A percentile compares a stretch with the other conserved stretches of the same genome.
These are phyloP conservation scores for Kalaharituber pfeilii DNA, from an alignment of 2,329 filamentous ascomycete species.

Conservation along the genomic window DNA sequence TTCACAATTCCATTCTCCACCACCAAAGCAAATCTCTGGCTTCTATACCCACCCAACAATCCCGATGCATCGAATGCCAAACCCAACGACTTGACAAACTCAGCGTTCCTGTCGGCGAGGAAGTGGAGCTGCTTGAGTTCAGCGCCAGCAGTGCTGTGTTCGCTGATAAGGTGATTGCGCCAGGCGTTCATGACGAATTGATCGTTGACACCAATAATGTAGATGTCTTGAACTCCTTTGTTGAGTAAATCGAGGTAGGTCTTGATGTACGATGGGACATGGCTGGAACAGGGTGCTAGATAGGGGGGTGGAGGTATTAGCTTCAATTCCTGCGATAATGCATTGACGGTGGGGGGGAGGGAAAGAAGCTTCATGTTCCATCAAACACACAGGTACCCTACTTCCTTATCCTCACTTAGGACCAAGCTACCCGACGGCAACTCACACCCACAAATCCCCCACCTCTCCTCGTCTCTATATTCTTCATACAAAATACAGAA, in stretches of 20 bases:
- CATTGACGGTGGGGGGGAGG: too few relatives aligned
- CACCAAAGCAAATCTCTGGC: constrained; percentile 75
- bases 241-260: constrained; percentile 47
- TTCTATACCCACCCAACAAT: constrained; percentile 65
- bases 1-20: constrained; percentile 57
- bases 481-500: too few relatives aligned
- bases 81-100: constrained; percentile 70
- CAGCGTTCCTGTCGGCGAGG: constrained; percentile 2
- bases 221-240: constrained; percentile 64
- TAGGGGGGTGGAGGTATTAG: too few relatives aligned
- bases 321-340: too few relatives aligned
- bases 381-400: too few relatives aligned
- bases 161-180: constrained; percentile 7
- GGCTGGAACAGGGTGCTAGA: constrained; percentile 45
- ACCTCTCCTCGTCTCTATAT: too few relatives aligned
- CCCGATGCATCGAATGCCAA: constrained; percentile 62
- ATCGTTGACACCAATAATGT: constrained; percentile 86
- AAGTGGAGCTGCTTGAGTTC: constrained; percentile 4
- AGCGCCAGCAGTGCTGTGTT: neutral
- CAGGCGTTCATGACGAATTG: constrained; percentile 17
- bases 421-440: too few relatives aligned
- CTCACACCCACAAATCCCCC: too few relatives aligned
- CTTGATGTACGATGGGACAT: constrained; percentile 71
- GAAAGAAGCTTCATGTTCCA: too few relatives aligned
- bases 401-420: constrained; percentile 3